phyloP scores from a whole-genome alignment of 352 stramenopile genomes.

The Blastocystis sp. region DNA sequence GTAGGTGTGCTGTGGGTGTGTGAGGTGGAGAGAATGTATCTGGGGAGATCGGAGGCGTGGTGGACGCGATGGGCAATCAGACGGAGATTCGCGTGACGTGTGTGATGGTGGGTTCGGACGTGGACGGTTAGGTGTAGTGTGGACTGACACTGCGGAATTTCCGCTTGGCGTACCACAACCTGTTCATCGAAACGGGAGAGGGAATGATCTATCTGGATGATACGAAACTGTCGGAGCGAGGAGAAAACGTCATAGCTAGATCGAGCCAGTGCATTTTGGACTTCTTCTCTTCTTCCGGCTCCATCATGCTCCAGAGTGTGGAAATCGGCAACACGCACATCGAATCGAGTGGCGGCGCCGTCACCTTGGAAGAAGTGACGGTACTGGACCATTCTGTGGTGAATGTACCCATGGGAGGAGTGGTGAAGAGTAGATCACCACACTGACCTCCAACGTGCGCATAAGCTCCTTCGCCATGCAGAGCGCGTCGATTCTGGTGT shows the following conservation, averaged over 20 bases:
- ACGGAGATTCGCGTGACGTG: neutral
- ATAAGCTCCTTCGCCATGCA: neutral
- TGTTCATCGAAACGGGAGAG: neutral
- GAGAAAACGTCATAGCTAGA: neutral
- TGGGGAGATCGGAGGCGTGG: neutral
- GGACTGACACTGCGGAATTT: neutral
- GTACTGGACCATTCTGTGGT: neutral
- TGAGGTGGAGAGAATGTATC: neutral
- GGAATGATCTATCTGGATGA: neutral
- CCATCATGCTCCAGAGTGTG: neutral
- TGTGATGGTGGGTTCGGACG: neutral
- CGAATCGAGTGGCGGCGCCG: neutral
- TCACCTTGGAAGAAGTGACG: neutral
- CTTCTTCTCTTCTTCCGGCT: neutral
- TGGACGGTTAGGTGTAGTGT: neutral
- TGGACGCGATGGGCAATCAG: neutral
- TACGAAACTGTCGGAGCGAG: neutral
- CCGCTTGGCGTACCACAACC: neutral
- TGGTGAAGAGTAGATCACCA: neutral
- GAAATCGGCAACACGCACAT: neutral
- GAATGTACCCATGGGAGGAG: neutral
- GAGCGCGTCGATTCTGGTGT: neutral
- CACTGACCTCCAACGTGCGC: conserved; percentile 4
- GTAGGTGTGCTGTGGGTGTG: neutral
- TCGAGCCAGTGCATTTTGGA: neutral